Evolutionary conservation across 1,139 yeast species (phyloP), one percentile per base, ranked within the genome.

Genomic region (Geotrichum phurueaensis): DNA sequence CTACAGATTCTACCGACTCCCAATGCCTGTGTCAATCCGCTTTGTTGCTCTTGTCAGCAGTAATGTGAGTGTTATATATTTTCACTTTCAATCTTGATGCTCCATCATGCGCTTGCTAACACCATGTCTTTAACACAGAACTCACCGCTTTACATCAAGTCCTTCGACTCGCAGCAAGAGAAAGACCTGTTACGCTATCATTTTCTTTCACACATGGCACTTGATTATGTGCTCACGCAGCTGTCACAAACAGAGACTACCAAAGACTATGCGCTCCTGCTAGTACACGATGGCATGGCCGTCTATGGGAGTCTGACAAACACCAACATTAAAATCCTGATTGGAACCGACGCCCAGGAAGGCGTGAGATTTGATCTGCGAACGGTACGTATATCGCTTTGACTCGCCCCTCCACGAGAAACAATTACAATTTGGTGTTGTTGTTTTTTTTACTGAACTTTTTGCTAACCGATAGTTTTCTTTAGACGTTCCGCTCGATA

Each of bases 221-320:
- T 76, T 45, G 79, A 76, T 66, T 77, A 76, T 58, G 69, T 75
- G 10, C 67, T 68, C 43, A 66, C 70, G 0, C 73, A 72, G 55
- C 66, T 65, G 50, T 65, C 64, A 39, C 65, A 65, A 29, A 57
- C 68, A 39, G 73, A 66, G 29, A 64, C 66, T 7, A 64, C 72
- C 6, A 63, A 68, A 23, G 76, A 74, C 57, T 71, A 68, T 53
- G 73, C 74, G 0, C 65, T 76, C 51, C 66, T 77, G 51, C 65
- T 76, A 29, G 77, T 76, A 1, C 79, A 76, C 59, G 78, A 76
- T 48, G 78, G 77, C 7, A 68, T 76, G 10, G 78, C 79, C 0
- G 77, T 77, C 2, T 77, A 77, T 60, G 79, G 79, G 1, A 65
- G 71, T 58, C 66, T 76, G 51, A 68, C 77, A 3, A 77, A 76